Base-by-base conservation (phyloP, 2,329 filamentous ascomycete genomes). In the Truncatella angustata region DNA sequence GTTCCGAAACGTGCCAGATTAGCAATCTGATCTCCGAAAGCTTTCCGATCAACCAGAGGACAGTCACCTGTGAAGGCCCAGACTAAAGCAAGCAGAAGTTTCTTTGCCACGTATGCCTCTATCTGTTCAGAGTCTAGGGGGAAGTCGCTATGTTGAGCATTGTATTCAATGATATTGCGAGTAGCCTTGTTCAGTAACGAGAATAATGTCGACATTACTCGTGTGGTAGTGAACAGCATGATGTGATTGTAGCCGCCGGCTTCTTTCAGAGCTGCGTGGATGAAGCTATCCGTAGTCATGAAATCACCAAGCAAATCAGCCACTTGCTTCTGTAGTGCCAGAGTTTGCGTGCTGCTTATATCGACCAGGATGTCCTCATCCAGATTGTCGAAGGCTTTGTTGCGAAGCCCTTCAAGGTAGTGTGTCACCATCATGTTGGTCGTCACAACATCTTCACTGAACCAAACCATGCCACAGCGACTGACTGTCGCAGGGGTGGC, bases 401-500 rank as follows among this genome's bases (percentile, higher is more conserved):
- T 88, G 60, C 87, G 86, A 35, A 99, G 82, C 43, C 87, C 85
- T 55, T 94, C 85, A 49, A 99, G 82, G 64, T 99, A 97, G 71
- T 97, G 90, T 56, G 84, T 79, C 36, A 97, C 87, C 85, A 97
- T 89, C 88, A 99, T 96, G 59, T 82, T 82, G 1, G 93, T 84
- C 28, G 91, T 93, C 36, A 99, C 93, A 24, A 92, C 97, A 66
- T 99, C 95, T 63, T 97, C 93, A 67, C 91, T 99, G 74, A 97
- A 99, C 94, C 94, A 99, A 12, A 99, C 95, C 94, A 99, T 99
- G 80, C 94, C 94, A 69, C 94, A 99, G 74, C 94, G 91, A 85
- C 90, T 95, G 66, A 99, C 94, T n/a, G 94, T 99, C 51, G 94
- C 94, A 40, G 99, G 82, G 0, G 94, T 99, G 34, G 94, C 94